These are phyloP conservation scores for Phytopythium boreale DNA, from an alignment of 352 stramenopile species.

Conservation along the genomic window DNA sequence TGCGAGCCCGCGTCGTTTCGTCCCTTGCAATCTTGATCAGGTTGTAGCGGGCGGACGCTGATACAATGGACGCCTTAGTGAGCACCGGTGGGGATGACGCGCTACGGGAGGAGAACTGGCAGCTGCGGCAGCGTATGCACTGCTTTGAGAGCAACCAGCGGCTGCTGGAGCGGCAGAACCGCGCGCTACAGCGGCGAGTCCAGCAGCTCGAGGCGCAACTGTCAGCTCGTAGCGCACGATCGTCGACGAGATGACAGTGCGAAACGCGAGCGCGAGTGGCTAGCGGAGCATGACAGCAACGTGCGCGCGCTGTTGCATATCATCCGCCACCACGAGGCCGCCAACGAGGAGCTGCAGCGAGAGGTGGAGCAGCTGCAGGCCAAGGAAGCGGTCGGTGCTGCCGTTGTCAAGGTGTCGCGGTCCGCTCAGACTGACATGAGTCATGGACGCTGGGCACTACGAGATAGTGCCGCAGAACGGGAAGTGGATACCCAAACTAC, in stretches of 20 bases:
- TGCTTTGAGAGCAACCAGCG: conserved; percentile 14
- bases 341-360: conserved; percentile 9
- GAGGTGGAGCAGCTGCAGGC: conserved; percentile 18
- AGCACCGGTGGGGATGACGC: neutral
- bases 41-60: neutral
- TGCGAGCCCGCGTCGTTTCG: neutral
- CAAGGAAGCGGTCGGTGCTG: conserved; percentile 1
- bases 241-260: neutral
- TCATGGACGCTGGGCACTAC: too few relatives aligned
- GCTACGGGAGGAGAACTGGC: conserved; percentile 37
- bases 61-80: neutral
- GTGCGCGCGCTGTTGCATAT: conserved; percentile 49
- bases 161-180: conserved; percentile 11
- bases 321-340: conserved; percentile 39
- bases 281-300: conserved; percentile 37
- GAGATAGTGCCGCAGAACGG: too few relatives aligned
- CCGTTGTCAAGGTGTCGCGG: conserved; percentile 15
- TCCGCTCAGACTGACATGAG: conserved; percentile 25
- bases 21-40: neutral
- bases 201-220: conserved; percentile 18
- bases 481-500: neutral
- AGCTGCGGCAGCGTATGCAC: conserved; percentile 31
- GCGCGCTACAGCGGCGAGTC: conserved; percentile 15
- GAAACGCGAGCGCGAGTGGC: conserved; percentile 24
- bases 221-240: neutral